Conservation (phyloP, 1,139 yeast genomes). For the Kodamaea sp. region DNA sequence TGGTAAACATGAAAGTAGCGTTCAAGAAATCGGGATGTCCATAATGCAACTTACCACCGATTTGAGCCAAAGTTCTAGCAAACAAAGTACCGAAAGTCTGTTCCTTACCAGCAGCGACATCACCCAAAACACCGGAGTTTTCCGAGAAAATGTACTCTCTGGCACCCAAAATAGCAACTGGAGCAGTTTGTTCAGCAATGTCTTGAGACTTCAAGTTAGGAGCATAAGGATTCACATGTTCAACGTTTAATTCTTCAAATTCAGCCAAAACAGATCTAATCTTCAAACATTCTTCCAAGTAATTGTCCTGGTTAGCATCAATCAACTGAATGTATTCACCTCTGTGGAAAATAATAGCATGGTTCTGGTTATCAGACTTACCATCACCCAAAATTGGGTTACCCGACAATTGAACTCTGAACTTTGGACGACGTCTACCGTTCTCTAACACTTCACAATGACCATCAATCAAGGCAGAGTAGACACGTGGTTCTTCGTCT, state of each 20-base stretch:
- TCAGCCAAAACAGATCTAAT: constrained; percentile 97
- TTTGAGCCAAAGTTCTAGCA: constrained; percentile 96
- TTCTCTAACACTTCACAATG: constrained; percentile 97
- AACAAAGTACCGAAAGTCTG: constrained; percentile 98
- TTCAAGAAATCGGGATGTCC: constrained; percentile 99
- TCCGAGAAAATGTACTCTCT: constrained; percentile 99
- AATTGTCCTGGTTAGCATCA: constrained; percentile 99
- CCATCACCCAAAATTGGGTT: constrained; percentile 99
- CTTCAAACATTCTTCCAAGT: constrained; percentile 96
- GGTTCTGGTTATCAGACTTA: constrained; percentile 98
- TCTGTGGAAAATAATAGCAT: constrained; percentile 93
- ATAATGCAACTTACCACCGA: constrained; percentile 98
- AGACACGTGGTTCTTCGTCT: constrained; percentile 97
- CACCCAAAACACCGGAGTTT: constrained; percentile 98
- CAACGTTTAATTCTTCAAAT: constrained; percentile 92
- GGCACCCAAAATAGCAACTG: constrained; percentile 99
- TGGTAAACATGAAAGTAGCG: constrained; percentile 90
- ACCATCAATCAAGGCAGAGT: constrained; percentile 95
- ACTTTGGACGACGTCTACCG: constrained; percentile 98
- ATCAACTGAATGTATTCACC: constrained; percentile 98
- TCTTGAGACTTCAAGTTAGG: constrained; percentile 51
- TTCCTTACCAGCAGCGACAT: constrained; percentile 99
- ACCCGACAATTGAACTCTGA: constrained; percentile 96
- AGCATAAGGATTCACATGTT: constrained; percentile 81
- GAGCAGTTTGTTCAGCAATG: constrained; percentile 49